phyloP scores from a whole-genome alignment of 768 basidiomycete species.

The Tricholoma hemisulphureum region DNA sequence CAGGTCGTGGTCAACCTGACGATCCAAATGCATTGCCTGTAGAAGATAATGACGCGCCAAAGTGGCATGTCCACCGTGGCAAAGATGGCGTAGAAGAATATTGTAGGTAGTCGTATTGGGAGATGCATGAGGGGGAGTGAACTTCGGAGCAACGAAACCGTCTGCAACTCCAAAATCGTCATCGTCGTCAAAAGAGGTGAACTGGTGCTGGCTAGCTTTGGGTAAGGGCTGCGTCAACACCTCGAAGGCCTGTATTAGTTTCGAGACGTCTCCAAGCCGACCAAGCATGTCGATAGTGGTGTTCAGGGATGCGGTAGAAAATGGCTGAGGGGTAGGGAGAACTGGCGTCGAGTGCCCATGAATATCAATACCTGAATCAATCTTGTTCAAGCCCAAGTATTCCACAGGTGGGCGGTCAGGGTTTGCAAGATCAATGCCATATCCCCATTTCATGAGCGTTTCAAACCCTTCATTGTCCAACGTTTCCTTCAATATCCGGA shows the following conservation, averaged over 20 bases:
- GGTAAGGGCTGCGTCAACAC: conserved; percentile 74
- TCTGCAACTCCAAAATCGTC: conserved; percentile 55
- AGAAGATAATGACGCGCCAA: conserved; percentile 68
- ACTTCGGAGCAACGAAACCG: conserved; percentile 27
- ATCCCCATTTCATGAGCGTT: conserved; percentile 60
- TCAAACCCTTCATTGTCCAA: conserved; percentile 56
- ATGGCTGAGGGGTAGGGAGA: conserved; percentile 37
- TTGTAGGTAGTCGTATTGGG: conserved; percentile 71
- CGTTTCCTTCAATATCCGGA: conserved; percentile 69
- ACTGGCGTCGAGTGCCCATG: background rate
- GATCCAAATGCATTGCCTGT: conserved; percentile 50
- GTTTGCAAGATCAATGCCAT: conserved; percentile 74
- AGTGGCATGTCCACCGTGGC: conserved; percentile 43
- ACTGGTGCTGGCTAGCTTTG: conserved; percentile 43
- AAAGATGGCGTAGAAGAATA: conserved; percentile 58
- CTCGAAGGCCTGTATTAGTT: conserved; percentile 74
- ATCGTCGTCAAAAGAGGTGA: conserved; percentile 65
- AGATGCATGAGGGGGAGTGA: conserved; percentile 41
- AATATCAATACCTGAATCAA: conserved; percentile 8
- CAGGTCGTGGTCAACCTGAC: conserved; percentile 28
- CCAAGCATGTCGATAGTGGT: conserved; percentile 73
- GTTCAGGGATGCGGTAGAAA: conserved; percentile 69
- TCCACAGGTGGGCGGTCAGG: conserved; percentile 68
- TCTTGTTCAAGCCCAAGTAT: conserved; percentile 22
- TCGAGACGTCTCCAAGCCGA: conserved; percentile 54